Base-by-base conservation (phyloP, 2,329 filamentous ascomycete species). In the Apiospora marii region DNA sequence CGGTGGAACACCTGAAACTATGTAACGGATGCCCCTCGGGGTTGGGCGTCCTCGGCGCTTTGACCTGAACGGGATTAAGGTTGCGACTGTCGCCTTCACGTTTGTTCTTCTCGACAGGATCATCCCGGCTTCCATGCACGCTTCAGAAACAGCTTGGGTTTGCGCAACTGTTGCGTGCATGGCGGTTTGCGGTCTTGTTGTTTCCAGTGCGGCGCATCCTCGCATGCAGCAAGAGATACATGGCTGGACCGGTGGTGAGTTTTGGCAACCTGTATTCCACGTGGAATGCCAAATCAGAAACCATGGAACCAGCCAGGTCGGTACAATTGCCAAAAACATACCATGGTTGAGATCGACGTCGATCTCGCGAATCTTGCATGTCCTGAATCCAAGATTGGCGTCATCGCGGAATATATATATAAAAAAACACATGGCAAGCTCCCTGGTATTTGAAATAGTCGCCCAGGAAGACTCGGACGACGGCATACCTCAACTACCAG, bases 311-410 rank as follows among this genome's bases (percentile, higher is more conserved):
- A 41, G 30, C 53, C 30, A 61, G 49, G 49, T 27, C 49, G 53
- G 53, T 37, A 61, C 16, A 22, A 37, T 61, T 61, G 53, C 53
- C 53, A 61, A 61, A 61, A 61, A 61, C 30, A 61, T 61, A 37
- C 53, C 16, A 7, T 12, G 53, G 30, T 61, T 37, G 53, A 61
- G 53, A 37, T 61, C 34, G 16, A 27, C 53, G 22, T 37, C 53
- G 53, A 61, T 61, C 53, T 61, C 53, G 53, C 53, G 53, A 61
- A 61, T 61, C 53, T 61, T 61, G 53, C 53, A 61, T 61, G 30
- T 3, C 16, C 53, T 19, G n/a, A 27, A 37, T 61, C 53, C 53
- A 61, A 61, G 53, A 61, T 61, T 30, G 16, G 51, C 7, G 53
- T 37, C 51, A 14, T 61, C 30, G 53, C 53, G 27, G 13, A 16